Evolutionary conservation across 2,329 filamentous ascomycete species (phyloP), one percentile per base, ranked within the genome.

Genomic region (Teratosphaeria epicoccoides): DNA sequence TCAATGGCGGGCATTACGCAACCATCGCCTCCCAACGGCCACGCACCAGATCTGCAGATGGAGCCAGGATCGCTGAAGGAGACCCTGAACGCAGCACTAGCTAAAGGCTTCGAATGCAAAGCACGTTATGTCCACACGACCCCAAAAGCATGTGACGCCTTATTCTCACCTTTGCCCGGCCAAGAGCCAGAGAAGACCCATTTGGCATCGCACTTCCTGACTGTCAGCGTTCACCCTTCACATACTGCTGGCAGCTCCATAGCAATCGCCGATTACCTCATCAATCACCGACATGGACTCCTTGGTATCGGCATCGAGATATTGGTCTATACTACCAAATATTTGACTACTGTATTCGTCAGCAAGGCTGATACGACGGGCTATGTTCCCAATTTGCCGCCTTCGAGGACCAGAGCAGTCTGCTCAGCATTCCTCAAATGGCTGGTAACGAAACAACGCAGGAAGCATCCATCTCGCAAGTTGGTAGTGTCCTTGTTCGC

Each of bases 361-460:
- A 91, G 90, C 57, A 98, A 98, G 70, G 93, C 93, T 47, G 93
- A 98, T 71, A 96, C 93, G 9, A 96, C 91, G 0, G 93, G 94
- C 23, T 94, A 88, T 65, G 72, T 96, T 9, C 79, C 83, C 14
- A 76, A 79, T n/a, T 74, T 77, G 0, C 74, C 80, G 0, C 77
- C 0, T 80, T 0, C 93, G 87, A 3, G 88, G 88, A 0, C 78
- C 95, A 47, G 82, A 86, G 12, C 49, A 56, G 76, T 82, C 26
- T 78, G 94, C 44, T 81, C 82, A 4, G 79, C 82, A 0, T 95
- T 97, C 59, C 68, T 98, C 22, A 75, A 79, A 10, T 87, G 86
- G 70, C 75, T 98, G 0, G 76, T 93, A 24, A 77, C 81, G 44
- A 76, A 81, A 43, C 53, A 64, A 48, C 77, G 84, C 47, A 78